Evolutionary conservation across 768 basidiomycete genomes (phyloP).

Genomic region (Mycena amicta): DNA sequence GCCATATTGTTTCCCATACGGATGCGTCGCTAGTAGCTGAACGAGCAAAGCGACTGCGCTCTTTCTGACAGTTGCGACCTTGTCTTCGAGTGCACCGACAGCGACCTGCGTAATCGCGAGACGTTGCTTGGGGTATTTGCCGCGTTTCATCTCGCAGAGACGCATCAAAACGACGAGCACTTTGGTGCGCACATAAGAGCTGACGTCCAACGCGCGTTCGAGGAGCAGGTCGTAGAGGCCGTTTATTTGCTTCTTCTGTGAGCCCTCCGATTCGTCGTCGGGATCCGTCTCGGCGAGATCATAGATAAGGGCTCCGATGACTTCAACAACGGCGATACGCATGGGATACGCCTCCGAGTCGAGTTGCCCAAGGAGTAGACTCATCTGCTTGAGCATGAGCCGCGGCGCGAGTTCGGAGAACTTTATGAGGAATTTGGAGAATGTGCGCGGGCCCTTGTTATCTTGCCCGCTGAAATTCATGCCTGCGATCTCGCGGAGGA

Average conservation of each 20-base stretch:
- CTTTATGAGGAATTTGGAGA: constrained; percentile 80
- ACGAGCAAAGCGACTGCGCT: constrained; percentile 75
- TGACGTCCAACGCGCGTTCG: constrained; percentile 85
- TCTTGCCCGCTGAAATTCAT: constrained; percentile 82
- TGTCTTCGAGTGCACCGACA: constrained; percentile 83
- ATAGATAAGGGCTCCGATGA: constrained; percentile 81
- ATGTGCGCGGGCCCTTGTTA: constrained; percentile 83
- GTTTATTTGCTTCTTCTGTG: constrained; percentile 74
- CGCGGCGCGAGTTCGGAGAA: constrained; percentile 82
- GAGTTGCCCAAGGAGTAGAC: constrained; percentile 78
- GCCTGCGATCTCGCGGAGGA: constrained; percentile 83
- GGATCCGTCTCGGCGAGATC: constrained; percentile 68
- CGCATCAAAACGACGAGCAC: constrained; percentile 77
- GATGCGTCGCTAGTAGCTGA: constrained; percentile 82
- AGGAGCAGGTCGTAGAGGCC: constrained; percentile 82
- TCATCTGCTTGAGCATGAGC: constrained; percentile 86
- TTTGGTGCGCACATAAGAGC: constrained; percentile 90
- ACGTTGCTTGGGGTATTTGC: constrained; percentile 87
- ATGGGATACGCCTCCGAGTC: constrained; percentile 98
- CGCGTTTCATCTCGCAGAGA: constrained; percentile 69
- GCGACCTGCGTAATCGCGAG: constrained; percentile 76
- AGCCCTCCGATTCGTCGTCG: constrained; percentile 46
- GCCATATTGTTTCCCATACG: constrained; percentile 83
- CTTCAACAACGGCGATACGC: constrained; percentile 92
- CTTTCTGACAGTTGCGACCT: constrained; percentile 86